These are phyloP conservation scores for Boletales sp. DNA, from an alignment of 768 basidiomycete genomes.

Conservation along the genomic window DNA sequence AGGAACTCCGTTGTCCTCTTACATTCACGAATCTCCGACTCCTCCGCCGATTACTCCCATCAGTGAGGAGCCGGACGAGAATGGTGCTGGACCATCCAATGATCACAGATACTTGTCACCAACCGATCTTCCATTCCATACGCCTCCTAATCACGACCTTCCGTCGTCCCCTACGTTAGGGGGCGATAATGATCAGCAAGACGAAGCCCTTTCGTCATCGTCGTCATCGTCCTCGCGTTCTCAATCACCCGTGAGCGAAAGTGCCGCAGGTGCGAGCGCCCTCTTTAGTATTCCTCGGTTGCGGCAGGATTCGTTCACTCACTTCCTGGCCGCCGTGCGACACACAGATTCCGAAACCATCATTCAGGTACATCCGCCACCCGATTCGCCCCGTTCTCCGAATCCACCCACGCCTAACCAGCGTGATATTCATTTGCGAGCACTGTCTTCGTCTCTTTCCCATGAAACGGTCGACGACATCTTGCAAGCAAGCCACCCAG, in stretches of 20 bases:
- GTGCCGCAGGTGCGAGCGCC: slow-evolving; percentile 77
- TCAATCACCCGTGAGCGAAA: slow-evolving; percentile 50
- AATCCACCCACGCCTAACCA: slow-evolving; percentile 85
- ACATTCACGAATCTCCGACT: slow-evolving; percentile 47
- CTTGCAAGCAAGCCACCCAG: slow-evolving; percentile 28
- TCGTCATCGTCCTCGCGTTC: slow-evolving; percentile 46
- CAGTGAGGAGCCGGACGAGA: slow-evolving; percentile 55
- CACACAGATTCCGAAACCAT: slow-evolving; percentile 63
- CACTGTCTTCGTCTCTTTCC: slow-evolving; percentile 31
- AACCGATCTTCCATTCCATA: slow-evolving; percentile 61
- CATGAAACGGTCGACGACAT: slow-evolving; percentile 15
- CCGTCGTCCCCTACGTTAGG: slow-evolving; percentile 37
- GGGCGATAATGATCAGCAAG: slow-evolving; percentile 20
- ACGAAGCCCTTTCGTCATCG: slow-evolving; percentile 26
- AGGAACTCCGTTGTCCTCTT: slow-evolving; percentile 41
- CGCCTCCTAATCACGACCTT: slow-evolving; percentile 45
- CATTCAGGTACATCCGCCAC: slow-evolving; percentile 71
- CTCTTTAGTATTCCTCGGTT: slow-evolving; percentile 73
- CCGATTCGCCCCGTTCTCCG: slow-evolving; percentile 74
- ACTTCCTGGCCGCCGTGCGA: slow-evolving; percentile 54
- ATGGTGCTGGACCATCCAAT: slow-evolving; percentile 48
- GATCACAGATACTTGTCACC: slow-evolving; percentile 55
- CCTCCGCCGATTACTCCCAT: slow-evolving; percentile 77
- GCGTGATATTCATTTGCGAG: slow-evolving; percentile 78
- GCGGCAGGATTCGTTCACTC: slow-evolving; percentile 63